Evolutionary conservation across 441 rosid species (phyloP), one percentile per base, ranked within the genome.

Genomic region (Lepidium campestre): DNA sequence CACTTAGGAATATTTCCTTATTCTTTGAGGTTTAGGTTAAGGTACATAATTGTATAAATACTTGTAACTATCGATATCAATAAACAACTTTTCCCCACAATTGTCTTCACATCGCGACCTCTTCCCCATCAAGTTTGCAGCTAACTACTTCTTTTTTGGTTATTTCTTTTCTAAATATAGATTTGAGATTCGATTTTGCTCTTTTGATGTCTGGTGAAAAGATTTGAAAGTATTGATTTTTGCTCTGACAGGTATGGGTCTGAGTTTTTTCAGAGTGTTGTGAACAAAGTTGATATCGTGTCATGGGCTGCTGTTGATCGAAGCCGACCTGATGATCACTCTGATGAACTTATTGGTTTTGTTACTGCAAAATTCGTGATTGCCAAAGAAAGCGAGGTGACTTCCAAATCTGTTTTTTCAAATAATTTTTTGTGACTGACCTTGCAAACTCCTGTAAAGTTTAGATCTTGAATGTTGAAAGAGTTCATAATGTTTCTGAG

Each of bases 231-330:
- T 29, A 7, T 10, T 41, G 67, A 15, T 8, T 49, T 61, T 46
- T 67, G 52, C 80, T 73, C 83, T 3, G 0, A 17, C 42, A 93
- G 98, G 86, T 93, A 90, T 25, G 97, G 90, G 78, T 75, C 93
- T 27, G 95, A 88, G 77, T 88, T 90, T 81, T 93, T 90, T 77
- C 93, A 84, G 68, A 85, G 76, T 75, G 97, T 85, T 75, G 98
- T 93, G 17, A 85, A 78, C 72, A 86, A 82, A 57, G 79, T 67
- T 42, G 96, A 80, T 58, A 90, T 93, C 48, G 80, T 93, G 72
- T 83, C 98, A 10, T 93, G 98, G 95, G 98, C 86, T 72, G 98
- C 98, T 63, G 87, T 93, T 75, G 98, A 93, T 71, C 85, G 91
- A 44, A 81, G 82, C 74, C 85, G 84, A 22, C 85, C 88, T 34